Base-by-base conservation (phyloP, 148 eudicot genomes). In the Diospyros lotus region DNA sequence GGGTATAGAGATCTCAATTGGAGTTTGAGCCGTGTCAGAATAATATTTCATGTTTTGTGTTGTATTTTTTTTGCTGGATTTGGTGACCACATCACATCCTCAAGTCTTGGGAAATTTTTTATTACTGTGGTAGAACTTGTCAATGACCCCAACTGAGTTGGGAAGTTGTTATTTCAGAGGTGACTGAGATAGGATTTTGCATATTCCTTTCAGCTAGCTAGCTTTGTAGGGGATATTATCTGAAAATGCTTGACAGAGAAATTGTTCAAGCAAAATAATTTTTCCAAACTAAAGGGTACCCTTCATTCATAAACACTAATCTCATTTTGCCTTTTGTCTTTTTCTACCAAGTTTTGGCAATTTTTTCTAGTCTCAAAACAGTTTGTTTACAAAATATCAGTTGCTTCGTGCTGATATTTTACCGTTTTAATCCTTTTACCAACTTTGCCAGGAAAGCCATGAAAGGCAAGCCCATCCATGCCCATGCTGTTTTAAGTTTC, bases 51-150 rank as follows among this genome's bases (percentile, higher is more conserved):
- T 39, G 69, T 10, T 40, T 64, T 61, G 48, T 73, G 74, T 79
- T 79, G 74, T 60, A 72, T 40, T 73, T 78, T 38, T 73, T 73
- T 28, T 28, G 45, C 58, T 68, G 69, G 42, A n/a, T 42, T 73
- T 67, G 68, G 70, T 73, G 41, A 58, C 55, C 41, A 54, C 60
- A 50, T 1, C 62, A 55, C 8, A 48, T 61, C 71, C 61, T 51
- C 67, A 71, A 51, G 6, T 45, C 58, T 66, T 66, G 59, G 8
- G 43, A 44, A 77, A 50, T 67, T 45, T 72, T 63, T 42, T 40
- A 9, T 42, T 41, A 39, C 69, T 0, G 28, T 28, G 28, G 28
- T 28, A 28, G 28, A 28, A 28, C 28, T 28, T 28, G 28, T 28
- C 28, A 28, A 28, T 28, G 28, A 74, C 18, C 12, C 40, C 51